Base-by-base conservation (phyloP, 176 grass and related monocot genomes). In the Raddia guianensis region DNA sequence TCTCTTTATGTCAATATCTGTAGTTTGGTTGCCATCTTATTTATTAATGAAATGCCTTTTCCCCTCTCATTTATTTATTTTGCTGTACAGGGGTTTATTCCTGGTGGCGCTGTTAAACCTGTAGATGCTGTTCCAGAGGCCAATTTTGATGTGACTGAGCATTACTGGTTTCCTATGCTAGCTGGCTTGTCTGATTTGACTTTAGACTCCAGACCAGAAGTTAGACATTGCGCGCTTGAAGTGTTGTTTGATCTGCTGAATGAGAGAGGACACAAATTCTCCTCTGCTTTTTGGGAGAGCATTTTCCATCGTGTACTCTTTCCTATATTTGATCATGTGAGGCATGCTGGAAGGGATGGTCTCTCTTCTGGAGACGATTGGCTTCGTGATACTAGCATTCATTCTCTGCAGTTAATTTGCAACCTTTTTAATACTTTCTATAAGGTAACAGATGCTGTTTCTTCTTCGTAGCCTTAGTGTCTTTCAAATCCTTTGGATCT, bases 91-190 rank as follows among this genome's bases (percentile, higher is more conserved):
- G 96, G 96, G 8, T 95, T 91, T 71, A 93, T 99, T 84, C 96
- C 96, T 78, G 93, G 93, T 74, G 96, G 93, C 12, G 91, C 90
- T 59, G 57, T 95, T 88, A 99, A 95, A 86, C 92, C 95, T 64
- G 67, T 93, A 48, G 92, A 91, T 91, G 82, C 35, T 83, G 72
- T 78, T 65, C 48, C 82, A 71, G 93, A 96, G 43, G 66, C 86
- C 63, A 90, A 83, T 84, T 90, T 95, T 90, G 97, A 99, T 91
- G 80, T 99, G 50, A 91, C 93, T 60, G 97, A 99, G 69, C 91
- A 96, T 79, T 99, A 99, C 64, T 99, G 97, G 97, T 99, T 99
- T 83, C 97, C 97, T 54, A 99, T 99, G 97, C 87, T 99, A 11
- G 97, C 97, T 88, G 97, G 97, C 15, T 86, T 99, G 82, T 99